phyloP scores from a whole-genome alignment of 2,329 filamentous ascomycete genomes.

The Ophiosphaerella narmari region DNA sequence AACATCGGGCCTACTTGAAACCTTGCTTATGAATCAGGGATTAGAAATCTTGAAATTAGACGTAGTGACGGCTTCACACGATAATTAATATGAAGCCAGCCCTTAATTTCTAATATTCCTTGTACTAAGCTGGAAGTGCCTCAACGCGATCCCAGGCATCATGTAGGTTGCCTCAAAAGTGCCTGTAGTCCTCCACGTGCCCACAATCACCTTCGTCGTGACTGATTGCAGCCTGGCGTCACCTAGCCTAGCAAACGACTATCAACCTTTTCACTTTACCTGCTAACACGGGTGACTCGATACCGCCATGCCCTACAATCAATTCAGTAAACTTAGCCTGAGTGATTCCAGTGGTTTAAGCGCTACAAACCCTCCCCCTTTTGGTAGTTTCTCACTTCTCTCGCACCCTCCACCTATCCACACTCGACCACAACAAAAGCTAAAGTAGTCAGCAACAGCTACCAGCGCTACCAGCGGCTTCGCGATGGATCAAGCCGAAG shows the following conservation, averaged over 20 bases:
- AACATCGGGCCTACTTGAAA: too few species aligned
- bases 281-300: background rate
- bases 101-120: background rate
- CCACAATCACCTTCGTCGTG: background rate
- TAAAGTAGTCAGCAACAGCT: conserved; percentile 1
- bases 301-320: background rate
- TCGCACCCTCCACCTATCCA: background rate
- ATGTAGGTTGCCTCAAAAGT: background rate
- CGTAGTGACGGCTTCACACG: too few species aligned
- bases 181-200: background rate
- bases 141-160: background rate
- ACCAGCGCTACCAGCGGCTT: background rate
- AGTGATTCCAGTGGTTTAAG: background rate
- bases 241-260: background rate
- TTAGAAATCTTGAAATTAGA: too few species aligned
- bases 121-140: background rate
- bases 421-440: background rate
- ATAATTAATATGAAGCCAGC: too few species aligned
- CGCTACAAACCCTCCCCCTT: background rate
- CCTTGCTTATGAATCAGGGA: too few species aligned
- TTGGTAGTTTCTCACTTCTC: background rate
- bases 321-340: background rate
- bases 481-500: conserved; percentile 42
- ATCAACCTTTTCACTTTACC: background rate
- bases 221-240: background rate